Percentiles rank a stretch among this genome's conserved stretches.
phyloP scores from a whole-genome alignment of 2,329 filamentous ascomycete species.

The Diaporthe capsici region DNA sequence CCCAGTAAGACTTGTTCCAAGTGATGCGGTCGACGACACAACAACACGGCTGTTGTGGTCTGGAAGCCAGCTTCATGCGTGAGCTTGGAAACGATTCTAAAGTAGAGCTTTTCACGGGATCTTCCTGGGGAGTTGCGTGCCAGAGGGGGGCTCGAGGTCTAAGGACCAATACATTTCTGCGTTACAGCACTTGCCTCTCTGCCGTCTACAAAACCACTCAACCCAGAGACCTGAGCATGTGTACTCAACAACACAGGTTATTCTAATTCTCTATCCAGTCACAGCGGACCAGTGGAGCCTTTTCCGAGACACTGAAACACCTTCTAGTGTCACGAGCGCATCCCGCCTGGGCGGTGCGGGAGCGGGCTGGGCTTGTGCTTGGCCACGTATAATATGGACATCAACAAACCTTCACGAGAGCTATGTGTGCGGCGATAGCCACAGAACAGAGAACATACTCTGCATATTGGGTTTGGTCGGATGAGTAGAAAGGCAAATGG shows the following conservation, averaged over 20 bases:
- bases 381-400: neutral
- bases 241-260: too few species aligned
- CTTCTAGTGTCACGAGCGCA: neutral
- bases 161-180: neutral
- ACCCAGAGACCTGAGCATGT: neutral
- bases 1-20: too few species aligned
- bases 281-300: too few species aligned
- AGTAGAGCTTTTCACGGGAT: neutral
- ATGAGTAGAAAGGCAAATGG: neutral
- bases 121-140: neutral
- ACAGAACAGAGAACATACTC: fast-evolving
- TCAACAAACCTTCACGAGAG: neutral
- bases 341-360: neutral
- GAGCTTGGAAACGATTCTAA: neutral
- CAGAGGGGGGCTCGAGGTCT: neutral
- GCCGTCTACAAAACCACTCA: neutral
- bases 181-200: too few species aligned
- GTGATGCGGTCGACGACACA: neutral
- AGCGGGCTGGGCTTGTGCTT: neutral
- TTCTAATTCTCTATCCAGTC: neutral
- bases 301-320: neutral
- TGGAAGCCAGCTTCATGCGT: neutral
- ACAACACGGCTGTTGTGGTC: neutral
- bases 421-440: neutral
- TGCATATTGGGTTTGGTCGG: neutral